phyloP scores from a whole-genome alignment of 345 rosid species.

The Aquilaria malaccensis region DNA sequence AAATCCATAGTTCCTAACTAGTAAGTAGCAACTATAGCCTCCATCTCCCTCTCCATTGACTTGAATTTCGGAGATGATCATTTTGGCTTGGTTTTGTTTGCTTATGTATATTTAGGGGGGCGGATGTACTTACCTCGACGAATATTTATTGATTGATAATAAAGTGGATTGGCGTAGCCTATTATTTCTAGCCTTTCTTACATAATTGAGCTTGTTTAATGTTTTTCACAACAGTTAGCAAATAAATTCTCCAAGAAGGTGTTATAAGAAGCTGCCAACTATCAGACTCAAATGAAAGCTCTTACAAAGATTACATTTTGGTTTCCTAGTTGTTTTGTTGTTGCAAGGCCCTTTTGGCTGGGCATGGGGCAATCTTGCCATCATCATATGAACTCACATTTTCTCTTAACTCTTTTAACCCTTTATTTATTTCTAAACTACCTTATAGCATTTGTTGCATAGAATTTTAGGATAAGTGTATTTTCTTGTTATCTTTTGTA shows the following conservation, averaged over 20 bases:
- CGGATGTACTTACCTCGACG: slow-evolving; percentile 64
- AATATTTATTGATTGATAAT: slow-evolving; percentile 74
- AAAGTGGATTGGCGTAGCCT: slow-evolving; percentile 9
- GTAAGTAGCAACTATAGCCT: too few species aligned
- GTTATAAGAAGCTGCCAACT: slow-evolving; percentile 73
- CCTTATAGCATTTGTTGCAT: too few species aligned
- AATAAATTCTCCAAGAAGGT: slow-evolving; percentile 62
- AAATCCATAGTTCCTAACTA: too few species aligned
- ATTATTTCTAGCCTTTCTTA: slow-evolving; percentile 1
- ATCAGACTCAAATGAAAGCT: slow-evolving; percentile 68
- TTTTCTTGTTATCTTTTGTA: too few species aligned
- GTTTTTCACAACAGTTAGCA: slow-evolving; percentile 58
- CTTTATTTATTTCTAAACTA: too few species aligned
- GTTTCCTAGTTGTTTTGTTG: slow-evolving; percentile 5
- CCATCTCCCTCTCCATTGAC: too few species aligned
- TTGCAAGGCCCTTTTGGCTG: neutral
- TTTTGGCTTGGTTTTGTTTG: slow-evolving; percentile 7
- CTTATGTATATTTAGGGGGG: slow-evolving; percentile 46
- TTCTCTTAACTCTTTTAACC: neutral
- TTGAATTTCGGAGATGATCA: slow-evolving; percentile 4
- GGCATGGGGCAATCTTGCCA: neutral
- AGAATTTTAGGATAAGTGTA: too few species aligned
- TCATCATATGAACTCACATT: neutral
- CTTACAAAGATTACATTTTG: slow-evolving; percentile 49
- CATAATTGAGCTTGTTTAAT: slow-evolving; percentile 10